Conservation (phyloP, 2,329 filamentous ascomycete species). For the Westerdykella sp. region DNA sequence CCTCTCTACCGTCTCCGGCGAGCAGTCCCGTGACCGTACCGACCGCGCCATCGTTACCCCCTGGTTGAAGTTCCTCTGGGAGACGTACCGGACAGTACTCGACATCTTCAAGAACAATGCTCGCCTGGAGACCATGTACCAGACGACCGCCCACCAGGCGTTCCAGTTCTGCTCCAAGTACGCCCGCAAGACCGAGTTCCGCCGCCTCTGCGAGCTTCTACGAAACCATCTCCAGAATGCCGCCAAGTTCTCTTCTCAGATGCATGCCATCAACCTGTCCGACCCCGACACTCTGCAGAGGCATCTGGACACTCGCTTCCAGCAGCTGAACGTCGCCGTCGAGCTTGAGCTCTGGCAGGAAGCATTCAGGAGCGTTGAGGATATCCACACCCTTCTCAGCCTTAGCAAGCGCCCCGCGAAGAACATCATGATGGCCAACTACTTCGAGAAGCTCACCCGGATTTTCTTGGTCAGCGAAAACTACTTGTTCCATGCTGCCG, state of each 20-base stretch:
- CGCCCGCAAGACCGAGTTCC: constrained; percentile 97
- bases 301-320: constrained; percentile 95
- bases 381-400: constrained; percentile 95
- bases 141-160: constrained; percentile 94
- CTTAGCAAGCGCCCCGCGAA: constrained; percentile 97
- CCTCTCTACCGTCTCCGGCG: constrained; percentile 92
- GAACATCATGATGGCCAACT: constrained; percentile 99
- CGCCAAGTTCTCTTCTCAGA: constrained; percentile 97
- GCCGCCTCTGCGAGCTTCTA: constrained; percentile 93
- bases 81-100: constrained; percentile 96
- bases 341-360: constrained; percentile 99
- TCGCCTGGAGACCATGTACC: constrained; percentile 93
- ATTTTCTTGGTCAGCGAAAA: constrained; percentile 99
- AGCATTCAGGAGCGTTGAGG: constrained; percentile 97
- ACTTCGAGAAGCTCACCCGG: constrained; percentile 97
- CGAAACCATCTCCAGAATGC: constrained; percentile 98
- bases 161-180: constrained; percentile 99
- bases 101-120: constrained; percentile 99
- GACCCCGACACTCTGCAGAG: constrained; percentile 96
- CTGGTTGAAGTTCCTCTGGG: constrained; percentile 99
- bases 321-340: constrained; percentile 95
- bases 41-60: constrained; percentile 97
- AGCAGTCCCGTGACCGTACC: constrained; percentile 94
- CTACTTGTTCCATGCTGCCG: constrained; percentile 97
- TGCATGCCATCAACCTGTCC: constrained; percentile 98